Evolutionary conservation across 306 rosid species (phyloP).

Genomic region (Rubus parviflorus): DNA sequence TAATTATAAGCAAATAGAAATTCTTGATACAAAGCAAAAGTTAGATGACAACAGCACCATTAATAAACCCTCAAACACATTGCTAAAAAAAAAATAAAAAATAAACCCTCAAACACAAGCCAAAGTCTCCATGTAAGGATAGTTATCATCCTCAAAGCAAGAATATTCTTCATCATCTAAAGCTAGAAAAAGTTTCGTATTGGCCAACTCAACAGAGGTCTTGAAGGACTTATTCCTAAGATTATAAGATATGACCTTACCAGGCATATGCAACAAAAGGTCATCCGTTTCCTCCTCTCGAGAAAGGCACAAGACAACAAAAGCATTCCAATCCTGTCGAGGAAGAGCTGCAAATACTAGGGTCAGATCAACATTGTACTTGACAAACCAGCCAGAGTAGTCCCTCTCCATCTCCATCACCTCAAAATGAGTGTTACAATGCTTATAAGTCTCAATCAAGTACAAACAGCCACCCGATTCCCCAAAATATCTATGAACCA

Average conservation of each 20-base stretch:
- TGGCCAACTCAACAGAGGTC: not conserved
- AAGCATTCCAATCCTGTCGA: not conserved
- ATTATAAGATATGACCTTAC: not conserved
- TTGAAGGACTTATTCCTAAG: not conserved
- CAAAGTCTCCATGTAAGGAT: too few relatives aligned
- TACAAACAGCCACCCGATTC: not conserved
- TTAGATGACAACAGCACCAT: too few relatives aligned
- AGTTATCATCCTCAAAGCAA: too few relatives aligned
- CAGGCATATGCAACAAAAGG: not conserved
- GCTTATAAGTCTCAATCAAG: not conserved
- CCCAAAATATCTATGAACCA: not conserved
- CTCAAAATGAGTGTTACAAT: not conserved
- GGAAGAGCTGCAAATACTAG: not conserved
- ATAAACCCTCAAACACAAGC: too few relatives aligned
- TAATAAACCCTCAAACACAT: too few relatives aligned
- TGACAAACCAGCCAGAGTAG: not conserved
- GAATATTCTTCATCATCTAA: too few relatives aligned
- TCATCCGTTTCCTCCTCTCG: not conserved
- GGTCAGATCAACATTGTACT: not conserved
- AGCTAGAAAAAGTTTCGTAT: not conserved
- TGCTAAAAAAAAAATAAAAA: too few relatives aligned
- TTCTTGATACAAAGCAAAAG: too few relatives aligned
- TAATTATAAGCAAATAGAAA: too few relatives aligned
- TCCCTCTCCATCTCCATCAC: not conserved
- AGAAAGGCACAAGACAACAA: not conserved